Conservation (phyloP, 1,284 basidiomycete genomes). For the Microbotryomycetes sp. region DNA sequence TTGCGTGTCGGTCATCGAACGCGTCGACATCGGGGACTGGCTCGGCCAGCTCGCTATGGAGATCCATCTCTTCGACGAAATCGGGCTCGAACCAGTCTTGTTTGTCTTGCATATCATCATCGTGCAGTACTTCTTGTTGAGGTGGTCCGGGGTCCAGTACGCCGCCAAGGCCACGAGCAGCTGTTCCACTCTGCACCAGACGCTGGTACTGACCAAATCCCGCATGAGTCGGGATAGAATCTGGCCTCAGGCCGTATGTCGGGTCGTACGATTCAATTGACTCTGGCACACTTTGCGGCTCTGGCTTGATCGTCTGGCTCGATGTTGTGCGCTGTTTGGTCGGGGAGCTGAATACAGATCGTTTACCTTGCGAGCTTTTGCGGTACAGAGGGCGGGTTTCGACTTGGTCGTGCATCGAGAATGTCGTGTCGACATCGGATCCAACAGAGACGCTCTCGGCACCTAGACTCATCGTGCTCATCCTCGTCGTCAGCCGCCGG, state of each 20-base stretch:
- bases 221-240: conserved; percentile 69
- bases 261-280: conserved; percentile 83
- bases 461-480: not conserved
- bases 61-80: too few species aligned
- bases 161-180: conserved; percentile 62
- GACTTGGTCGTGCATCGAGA: conserved; percentile 2
- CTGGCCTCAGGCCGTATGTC: conserved; percentile 92
- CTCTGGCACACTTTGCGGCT: conserved; percentile 51
- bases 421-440: conserved; percentile 4
- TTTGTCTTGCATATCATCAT: conserved; percentile 39
- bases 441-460: conserved; percentile 21
- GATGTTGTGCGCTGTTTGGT: not conserved
- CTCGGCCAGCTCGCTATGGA: too few species aligned
- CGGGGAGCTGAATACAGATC: not conserved
- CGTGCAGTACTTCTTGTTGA: not conserved
- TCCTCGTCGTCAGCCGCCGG: not conserved
- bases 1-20: conserved; percentile 24
- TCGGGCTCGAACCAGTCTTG: conserved; percentile 50
- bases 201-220: conserved; percentile 63
- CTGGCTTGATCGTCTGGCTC: not conserved
- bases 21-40: conserved; percentile 21
- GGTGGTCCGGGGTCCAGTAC: conserved; percentile 41
- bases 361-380: not conserved
- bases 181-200: conserved; percentile 50
- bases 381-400: not conserved